Base-by-base conservation (phyloP, 1,284 basidiomycete genomes). In the Cutaneotrichosporon sp. region DNA sequence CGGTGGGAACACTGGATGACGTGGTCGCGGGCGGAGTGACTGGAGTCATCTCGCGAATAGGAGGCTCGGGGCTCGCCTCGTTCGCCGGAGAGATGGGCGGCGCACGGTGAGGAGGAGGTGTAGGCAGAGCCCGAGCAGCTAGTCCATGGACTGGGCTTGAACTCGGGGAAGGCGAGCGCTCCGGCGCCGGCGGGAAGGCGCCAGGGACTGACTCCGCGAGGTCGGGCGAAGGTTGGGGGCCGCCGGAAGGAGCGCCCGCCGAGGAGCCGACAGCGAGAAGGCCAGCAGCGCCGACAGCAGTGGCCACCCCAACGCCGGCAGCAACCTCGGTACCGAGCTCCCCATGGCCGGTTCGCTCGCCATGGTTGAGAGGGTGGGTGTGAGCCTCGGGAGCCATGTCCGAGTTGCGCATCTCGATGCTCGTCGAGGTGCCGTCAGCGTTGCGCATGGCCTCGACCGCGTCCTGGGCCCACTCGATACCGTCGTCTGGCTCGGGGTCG, bases 391-490 rank as follows among this genome's bases (percentile, higher is more conserved):
- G 42, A 30, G 56, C 40, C 56, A 58, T 58, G 56, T 58, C 56
- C 32, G 49, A 21, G 47, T 50, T 50, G 13, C 14, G 22, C 50
- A 51, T 50, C 14, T 36, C 49, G 21, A 60, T 53, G 58, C 58
- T 36, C 14, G 50, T 13, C 13, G 30, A 11, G 55, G 6, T 53
- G 36, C 47, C 36, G 13, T 58, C 38, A 0, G 58, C 36, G 22
- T 69, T 65, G 58, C 80, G 80, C 30, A 76, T 69, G 26, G 77
- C 75, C 50, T 76, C 75, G 7, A 73, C 80, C n/a, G 81, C 80
- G 36, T 73, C 72, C 56, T 79, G 80, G 21, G 82, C 82, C 83
- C 82, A 83, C 60, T 80, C 81, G 69, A 83, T 79, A 18, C 82
- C 81, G 69, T 83, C 83, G 65, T 83, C 83, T 16, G 82, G 83